These are phyloP conservation scores for Carex parvula DNA, from an alignment of 176 grass and related monocot species.

Conservation along the genomic window DNA sequence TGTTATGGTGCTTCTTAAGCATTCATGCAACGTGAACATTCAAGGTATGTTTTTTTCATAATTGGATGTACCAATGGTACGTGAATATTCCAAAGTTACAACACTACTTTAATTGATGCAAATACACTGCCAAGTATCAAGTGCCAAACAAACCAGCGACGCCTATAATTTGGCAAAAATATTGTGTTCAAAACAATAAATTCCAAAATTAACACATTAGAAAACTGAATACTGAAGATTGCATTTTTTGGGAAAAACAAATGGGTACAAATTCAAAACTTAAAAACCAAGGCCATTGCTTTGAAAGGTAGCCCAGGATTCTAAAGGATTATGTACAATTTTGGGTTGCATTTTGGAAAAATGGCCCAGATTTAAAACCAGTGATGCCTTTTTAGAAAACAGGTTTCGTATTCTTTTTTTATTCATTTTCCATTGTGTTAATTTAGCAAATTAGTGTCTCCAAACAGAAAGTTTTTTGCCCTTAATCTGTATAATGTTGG, in stretches of 20 bases:
- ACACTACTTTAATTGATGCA: not conserved
- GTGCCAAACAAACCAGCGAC: not conserved
- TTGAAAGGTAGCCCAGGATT: not conserved
- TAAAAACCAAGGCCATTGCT: not conserved
- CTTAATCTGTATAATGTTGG: not conserved
- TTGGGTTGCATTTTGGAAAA: not conserved
- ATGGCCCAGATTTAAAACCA: not conserved
- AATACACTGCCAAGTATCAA: not conserved
- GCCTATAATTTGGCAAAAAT: not conserved
- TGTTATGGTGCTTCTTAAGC: slow-evolving; percentile 67
- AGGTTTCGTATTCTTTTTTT: not conserved
- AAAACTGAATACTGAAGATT: not conserved
- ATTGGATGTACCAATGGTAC: not conserved
- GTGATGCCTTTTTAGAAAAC: not conserved
- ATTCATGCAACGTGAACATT: slow-evolving; percentile 68
- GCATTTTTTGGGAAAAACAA: not conserved
- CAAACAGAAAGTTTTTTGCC: not conserved
- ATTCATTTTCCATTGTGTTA: not conserved
- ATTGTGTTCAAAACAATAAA: not conserved
- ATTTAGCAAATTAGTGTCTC: not conserved
- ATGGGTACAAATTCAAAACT: not conserved
- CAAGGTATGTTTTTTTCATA: slow-evolving; percentile 33
- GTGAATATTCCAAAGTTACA: not conserved
- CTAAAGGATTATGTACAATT: not conserved
- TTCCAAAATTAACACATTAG: not conserved